A percentile compares a stretch with the other conserved stretches of the same genome.
Conservation (phyloP, 2,329 filamentous ascomycete genomes). For the Annulohypoxylon truncatum region DNA sequence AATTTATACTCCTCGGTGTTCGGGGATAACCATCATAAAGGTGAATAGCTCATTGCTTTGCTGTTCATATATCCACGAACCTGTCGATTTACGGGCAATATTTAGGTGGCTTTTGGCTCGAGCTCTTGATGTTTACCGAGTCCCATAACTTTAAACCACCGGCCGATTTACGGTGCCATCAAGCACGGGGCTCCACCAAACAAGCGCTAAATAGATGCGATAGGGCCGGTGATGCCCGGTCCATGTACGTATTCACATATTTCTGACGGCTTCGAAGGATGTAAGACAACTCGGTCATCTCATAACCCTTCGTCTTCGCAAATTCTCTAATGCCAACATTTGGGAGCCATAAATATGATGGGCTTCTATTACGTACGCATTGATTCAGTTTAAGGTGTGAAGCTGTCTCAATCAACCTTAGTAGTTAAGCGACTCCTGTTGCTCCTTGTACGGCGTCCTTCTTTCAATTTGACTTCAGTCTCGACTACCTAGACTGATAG, state of each 20-base stretch:
- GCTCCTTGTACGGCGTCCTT: no score
- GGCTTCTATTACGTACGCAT: no score
- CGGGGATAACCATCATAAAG: not conserved
- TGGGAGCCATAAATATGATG: no score
- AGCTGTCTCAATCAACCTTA: no score
- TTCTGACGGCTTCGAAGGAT: not conserved
- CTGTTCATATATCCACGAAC: not conserved
- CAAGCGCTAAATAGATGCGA: slow-evolving; percentile 18
- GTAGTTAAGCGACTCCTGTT: no score
- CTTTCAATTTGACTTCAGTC: no score
- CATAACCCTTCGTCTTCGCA: no score
- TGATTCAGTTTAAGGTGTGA: no score
- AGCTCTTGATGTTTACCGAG: not conserved
- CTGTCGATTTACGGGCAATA: slow-evolving; percentile 1
- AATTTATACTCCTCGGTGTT: slow-evolving; percentile 11
- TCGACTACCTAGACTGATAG: no score
- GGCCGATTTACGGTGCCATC: slow-evolving; percentile 23
- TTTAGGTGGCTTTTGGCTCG: not conserved
- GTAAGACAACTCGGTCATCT: not conserved
- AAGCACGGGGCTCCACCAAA: slow-evolving; percentile 23
- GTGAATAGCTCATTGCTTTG: not conserved
- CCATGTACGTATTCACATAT: not conserved
- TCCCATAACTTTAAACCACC: not conserved
- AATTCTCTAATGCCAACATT: no score
- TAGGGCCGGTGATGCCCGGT: slow-evolving; percentile 16